Base-by-base conservation (phyloP, 2,329 filamentous ascomycete genomes). In the Exophiala sp. region DNA sequence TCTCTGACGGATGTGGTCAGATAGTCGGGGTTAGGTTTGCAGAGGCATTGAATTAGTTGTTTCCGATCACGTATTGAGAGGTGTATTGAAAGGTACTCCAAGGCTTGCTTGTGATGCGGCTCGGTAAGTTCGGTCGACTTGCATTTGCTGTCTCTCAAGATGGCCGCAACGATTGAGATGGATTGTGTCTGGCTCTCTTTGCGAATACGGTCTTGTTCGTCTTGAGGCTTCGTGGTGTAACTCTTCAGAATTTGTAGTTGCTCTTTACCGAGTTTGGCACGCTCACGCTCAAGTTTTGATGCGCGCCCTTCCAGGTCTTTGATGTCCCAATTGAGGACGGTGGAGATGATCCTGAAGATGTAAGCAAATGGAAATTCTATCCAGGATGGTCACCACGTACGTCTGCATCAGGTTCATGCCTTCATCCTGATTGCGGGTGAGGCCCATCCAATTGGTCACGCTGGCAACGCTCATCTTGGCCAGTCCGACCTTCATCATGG, bases 371-470 rank as follows among this genome's bases (percentile, higher is more conserved):
- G 14, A 16, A 5, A 18, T 36, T 42, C 18, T n/a, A 20, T 7
- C 5, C 8, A 18, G 1, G n/a, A 36, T 20, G 24, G 43, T 14
- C 20, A 16, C 11, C 24, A 38, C 69, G 32, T 65, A 76, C 71
- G 79, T 77, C 69, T 92, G 88, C 60, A 94, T 69, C 7, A 92
- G 68, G 65, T 91, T 94, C 86, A 89, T 89, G 43, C 88, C 88
- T 61, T 91, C 87, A 58, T 89, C 83, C 0, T 85, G 81, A 43
- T 82, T 83, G 43, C 81, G 80, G 0, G 86, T 91, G 36, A 89
- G 68, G 0, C 89, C 88, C 9, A 91, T 79, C 86, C 86, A 92
- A 66, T 91, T 91, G 3, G 88, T 89, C 47, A 92, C 71, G 6
- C 83, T 83, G 1, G 83, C 84, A 3, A 92, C 76, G 60, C 86